These are phyloP conservation scores for Penicillium sp. DNA, from an alignment of 2,329 filamentous ascomycete species.

Conservation along the genomic window DNA sequence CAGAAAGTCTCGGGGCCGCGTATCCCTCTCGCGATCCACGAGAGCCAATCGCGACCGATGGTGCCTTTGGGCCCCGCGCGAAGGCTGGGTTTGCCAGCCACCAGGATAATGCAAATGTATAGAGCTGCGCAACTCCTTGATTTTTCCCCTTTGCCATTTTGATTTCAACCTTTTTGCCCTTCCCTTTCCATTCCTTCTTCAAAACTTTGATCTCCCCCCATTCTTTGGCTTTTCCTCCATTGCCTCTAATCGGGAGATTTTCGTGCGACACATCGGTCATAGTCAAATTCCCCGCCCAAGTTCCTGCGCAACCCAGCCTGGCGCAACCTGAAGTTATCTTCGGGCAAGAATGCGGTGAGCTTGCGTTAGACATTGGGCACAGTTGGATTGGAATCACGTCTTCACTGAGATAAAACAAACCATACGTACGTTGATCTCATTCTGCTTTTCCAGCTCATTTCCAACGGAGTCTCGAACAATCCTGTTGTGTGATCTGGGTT, in stretches of 20 bases:
- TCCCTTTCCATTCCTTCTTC: conserved; percentile 1
- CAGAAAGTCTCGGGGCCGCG: neutral
- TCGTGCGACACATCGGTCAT: neutral
- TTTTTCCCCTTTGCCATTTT: neutral
- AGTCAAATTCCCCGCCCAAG: neutral
- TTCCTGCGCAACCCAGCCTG: conserved; percentile 1
- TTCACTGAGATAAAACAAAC: neutral
- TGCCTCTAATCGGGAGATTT: neutral
- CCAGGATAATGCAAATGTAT: conserved; percentile 25
- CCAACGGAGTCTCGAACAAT: neutral
- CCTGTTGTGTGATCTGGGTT: conserved; percentile 5
- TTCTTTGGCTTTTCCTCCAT: conserved; percentile 5
- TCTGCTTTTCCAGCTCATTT: neutral
- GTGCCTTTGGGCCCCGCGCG: conserved; percentile 16
- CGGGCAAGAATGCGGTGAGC: conserved; percentile 17
- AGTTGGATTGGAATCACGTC: conserved; percentile 4
- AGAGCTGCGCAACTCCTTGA: conserved; percentile 8
- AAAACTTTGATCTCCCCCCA: neutral
- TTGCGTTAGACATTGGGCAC: conserved; percentile 17
- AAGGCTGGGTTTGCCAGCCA: conserved; percentile 33
- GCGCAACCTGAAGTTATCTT: neutral
- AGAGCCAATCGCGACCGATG: neutral
- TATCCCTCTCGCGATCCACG: neutral
- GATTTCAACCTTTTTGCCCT: neutral
- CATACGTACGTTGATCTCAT: conserved; percentile 6